Evolutionary conservation across 106 monocot genomes (phyloP).

Genomic region (Dendrobium chrysotoxum): DNA sequence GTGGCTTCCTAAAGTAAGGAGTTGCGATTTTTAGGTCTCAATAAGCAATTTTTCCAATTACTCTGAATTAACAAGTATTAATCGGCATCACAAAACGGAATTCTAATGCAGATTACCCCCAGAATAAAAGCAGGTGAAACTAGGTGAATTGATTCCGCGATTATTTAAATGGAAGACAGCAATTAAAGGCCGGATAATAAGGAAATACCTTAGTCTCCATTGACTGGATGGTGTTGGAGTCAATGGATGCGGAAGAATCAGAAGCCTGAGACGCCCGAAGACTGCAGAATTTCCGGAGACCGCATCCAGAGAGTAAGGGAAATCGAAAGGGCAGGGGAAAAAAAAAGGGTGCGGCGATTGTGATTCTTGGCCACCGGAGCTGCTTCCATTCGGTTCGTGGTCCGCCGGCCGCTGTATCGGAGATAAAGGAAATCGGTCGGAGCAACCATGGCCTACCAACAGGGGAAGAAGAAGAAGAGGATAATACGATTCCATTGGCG

Average conservation of each 20-base stretch:
- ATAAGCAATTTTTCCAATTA: background rate
- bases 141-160: background rate
- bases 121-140: background rate
- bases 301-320: background rate
- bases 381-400: background rate
- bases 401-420: background rate
- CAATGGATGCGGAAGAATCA: constrained; percentile 42
- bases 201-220: constrained; percentile 69
- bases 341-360: background rate
- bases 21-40: background rate
- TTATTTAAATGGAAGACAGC: background rate
- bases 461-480: background rate
- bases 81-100: background rate
- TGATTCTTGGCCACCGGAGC: background rate
- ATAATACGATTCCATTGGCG: background rate
- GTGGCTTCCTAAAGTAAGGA: background rate
- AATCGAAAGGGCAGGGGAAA: background rate
- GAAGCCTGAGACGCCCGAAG: background rate
- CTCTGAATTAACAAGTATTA: background rate
- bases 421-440: background rate
- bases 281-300: constrained; percentile 1
- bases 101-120: background rate
- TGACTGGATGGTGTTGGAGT: constrained; percentile 51
- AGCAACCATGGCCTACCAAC: background rate
- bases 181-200: background rate